Base-by-base conservation (phyloP, 768 basidiomycete species). In the Coprinopsis marcescibilis region DNA sequence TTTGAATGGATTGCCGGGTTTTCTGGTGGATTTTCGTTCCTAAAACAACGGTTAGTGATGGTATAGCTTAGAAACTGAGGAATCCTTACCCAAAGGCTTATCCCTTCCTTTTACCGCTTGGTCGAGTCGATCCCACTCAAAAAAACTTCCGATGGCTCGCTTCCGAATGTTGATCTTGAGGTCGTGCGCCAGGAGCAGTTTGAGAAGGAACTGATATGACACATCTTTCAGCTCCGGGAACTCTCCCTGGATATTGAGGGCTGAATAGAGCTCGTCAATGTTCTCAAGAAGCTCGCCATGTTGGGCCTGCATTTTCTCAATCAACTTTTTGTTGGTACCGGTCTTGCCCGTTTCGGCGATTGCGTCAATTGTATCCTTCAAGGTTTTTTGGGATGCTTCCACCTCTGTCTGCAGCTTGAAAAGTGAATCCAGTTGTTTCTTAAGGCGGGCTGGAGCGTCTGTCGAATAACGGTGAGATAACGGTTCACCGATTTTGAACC, bases 1-100 rank as follows among this genome's bases (percentile, higher is more conserved):
- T 63, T 0, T 56, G 21, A 6, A 70, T 70, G 1, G 61, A 57
- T 26, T 57, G 56, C 8, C 62, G 43, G 0, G 65, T 66, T 4
- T 54, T 44, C 32, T 58, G 57, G 23, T 58, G 54, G 1, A 58
- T 40, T 24, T 58, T 58, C 1, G 57, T 58, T 8, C 57, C 54
- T 55, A 17, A 27, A 17, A 60, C 63, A 11, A 10, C 17, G 19
- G 17, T n/a, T 8, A 32, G 8, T 32, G 8, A 32, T 32, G 8
- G 30, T 7, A 11, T 37, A 10, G 35, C 11, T 7, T 11, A 17
- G 8, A 37, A 17, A 17, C 6, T 37, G 19, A 17, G 19, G 11
- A 37, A 11, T 8, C n/a, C 29, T 32, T n/a, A 17, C 35, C 35
- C 17, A 37, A 7, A 37, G 35, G 10, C 19, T 37, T 7, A 19